Evolutionary conservation across 2,329 filamentous ascomycete genomes (phyloP).

Genomic region (Plectosphaerella sp.): DNA sequence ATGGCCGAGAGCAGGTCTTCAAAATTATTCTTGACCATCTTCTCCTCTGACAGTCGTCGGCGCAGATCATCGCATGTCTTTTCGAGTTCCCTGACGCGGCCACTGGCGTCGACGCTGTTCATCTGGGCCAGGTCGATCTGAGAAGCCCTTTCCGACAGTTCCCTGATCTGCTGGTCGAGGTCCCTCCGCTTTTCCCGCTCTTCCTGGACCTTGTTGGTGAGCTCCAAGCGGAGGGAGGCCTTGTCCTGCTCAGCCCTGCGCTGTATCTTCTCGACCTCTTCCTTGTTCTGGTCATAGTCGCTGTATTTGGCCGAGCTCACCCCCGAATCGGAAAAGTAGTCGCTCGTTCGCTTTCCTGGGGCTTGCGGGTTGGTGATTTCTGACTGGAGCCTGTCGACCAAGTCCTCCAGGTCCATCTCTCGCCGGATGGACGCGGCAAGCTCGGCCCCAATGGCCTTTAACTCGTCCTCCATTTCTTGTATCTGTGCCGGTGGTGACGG

Average conservation of each 20-base stretch:
- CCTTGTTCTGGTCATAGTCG: slow-evolving; percentile 56
- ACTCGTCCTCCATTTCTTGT: slow-evolving; percentile 88
- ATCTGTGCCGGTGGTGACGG: slow-evolving; percentile 51
- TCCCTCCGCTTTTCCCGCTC: slow-evolving; percentile 72
- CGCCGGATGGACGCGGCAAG: slow-evolving; percentile 87
- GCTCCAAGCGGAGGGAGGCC: slow-evolving; percentile 77
- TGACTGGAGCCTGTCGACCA: slow-evolving; percentile 82
- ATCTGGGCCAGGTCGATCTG: slow-evolving; percentile 52
- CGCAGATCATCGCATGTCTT: slow-evolving; percentile 75
- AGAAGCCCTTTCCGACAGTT: slow-evolving; percentile 74
- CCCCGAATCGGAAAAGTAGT: slow-evolving; percentile 97
- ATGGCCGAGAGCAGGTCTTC: slow-evolving; percentile 86
- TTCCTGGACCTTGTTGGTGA: slow-evolving; percentile 77
- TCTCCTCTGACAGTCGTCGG: slow-evolving; percentile 78
- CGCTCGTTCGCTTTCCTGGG: slow-evolving; percentile 74
- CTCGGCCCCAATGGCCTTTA: slow-evolving; percentile 89
- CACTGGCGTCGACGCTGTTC: slow-evolving; percentile 51
- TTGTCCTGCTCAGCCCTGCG: slow-evolving; percentile 87
- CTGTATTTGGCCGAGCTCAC: slow-evolving; percentile 78
- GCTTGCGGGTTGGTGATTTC: slow-evolving; percentile 59
- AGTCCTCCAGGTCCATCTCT: slow-evolving; percentile 94
- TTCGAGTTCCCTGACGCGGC: slow-evolving; percentile 74
- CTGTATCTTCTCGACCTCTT: slow-evolving; percentile 78
- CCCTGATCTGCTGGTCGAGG: slow-evolving; percentile 79
- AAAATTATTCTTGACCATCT: slow-evolving; percentile 85